Evolutionary conservation across 352 stramenopile species (phyloP), one percentile per base, ranked within the genome.

Genomic region (Phytophthora foliorum): DNA sequence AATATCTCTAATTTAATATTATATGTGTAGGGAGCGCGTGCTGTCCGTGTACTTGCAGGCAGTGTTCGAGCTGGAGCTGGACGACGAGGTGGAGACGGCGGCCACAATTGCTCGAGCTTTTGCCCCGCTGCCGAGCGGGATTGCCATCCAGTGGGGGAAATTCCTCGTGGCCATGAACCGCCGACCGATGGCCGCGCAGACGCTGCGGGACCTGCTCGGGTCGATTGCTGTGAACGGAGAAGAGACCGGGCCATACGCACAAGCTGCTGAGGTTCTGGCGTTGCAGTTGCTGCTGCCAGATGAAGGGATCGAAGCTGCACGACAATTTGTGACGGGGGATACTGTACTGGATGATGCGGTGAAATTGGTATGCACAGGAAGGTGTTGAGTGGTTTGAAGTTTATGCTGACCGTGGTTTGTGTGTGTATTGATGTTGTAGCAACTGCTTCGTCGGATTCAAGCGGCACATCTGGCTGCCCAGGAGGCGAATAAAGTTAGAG

Each of bases 141-240:
- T 87, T 5, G 72, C 72, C 0, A 49, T 88, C 3, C 81, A 89
- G 29, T 92, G 81, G 79, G 81, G 84, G 57, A 86, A 88, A 31
- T 91, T 92, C 57, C 59, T 92, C 11, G 50, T 90, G 4, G 82
- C 79, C 16, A 92, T 92, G 84, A 78, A 86, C 34, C 80, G 63
- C 21, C 57, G 53, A 57, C 32, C 60, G 2, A 44, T 69, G 19
- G 84, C 82, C 0, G 53, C 71, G 24, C 59, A 82, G n/a, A 34
- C 57, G 11, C 46, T 88, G 17, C 51, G 65, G 44, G 67, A 78
- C 16, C 32, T 78, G 8, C 54, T 82, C 17, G 29, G 52, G 34
- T 72, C 48, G 13, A 76, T 60, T 6, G n/a, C 42, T 50, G 22
- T 34, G 16, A 44, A 60, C 13, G 36, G 32, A 42, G 45, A 7